Evolutionary conservation across 2,329 filamentous ascomycete genomes (phyloP), one percentile per base, ranked within the genome.

Genomic region (Hyphodiscus sp.): DNA sequence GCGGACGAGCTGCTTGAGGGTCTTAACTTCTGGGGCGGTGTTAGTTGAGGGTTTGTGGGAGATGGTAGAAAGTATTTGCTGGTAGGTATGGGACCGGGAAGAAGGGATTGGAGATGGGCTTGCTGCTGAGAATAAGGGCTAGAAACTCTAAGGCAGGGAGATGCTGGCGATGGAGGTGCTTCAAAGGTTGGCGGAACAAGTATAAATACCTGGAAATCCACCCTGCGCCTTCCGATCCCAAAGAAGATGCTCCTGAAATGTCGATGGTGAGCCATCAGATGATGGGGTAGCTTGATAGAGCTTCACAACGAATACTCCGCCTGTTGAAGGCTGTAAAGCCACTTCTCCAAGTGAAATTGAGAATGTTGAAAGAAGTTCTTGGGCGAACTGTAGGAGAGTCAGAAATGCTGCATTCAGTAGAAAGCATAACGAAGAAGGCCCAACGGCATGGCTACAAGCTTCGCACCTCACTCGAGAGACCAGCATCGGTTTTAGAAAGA

Each of bases 291-390:
- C 29, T 63, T 71, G 68, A 47, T 73, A 72, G 53, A 95, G 80
- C 56, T 85, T 79, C 16, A 97, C 84, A 20, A 81, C 77, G 67
- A 97, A 97, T 2, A 87, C 76, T 0, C 94, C 92, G 19, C 92
- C 91, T 0, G 89, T 95, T 15, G 83, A 78, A 0, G 94, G 94
- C 60, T 95, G 82, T 8, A 99, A 79, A 16, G 92, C 84, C 10
- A 97, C 86, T 70, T 97, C 92, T 57, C 91, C 91, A 1, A 97
- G 80, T 45, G 82, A 77, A 1, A 84, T 89, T 51, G 82, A 82
- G 73, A 99, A 99, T 0, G 92, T 99, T 1, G 90, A 95, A 41
- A 99, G 83, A 45, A 99, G 83, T 71, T 97, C 94, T 77, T 97
- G 94, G 47, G 86, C 92, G 70, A 87, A 96, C 89, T 33, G n/a